These are phyloP conservation scores for Jaenimonas drosophilae DNA, from an alignment of 208 protist species.

Conservation along the genomic window DNA sequence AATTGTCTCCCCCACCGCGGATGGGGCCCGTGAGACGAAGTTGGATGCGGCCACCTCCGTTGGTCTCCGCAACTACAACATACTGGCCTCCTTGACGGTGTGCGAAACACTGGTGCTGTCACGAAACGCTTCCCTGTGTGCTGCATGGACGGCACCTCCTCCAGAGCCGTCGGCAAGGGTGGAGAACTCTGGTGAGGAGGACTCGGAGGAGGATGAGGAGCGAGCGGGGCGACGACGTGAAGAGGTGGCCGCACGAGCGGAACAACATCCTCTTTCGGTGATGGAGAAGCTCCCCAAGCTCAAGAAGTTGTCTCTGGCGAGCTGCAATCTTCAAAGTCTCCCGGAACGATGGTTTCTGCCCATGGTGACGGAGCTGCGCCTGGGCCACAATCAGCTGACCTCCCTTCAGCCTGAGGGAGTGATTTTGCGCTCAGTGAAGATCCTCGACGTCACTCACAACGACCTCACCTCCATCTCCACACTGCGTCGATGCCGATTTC, in stretches of 20 bases:
- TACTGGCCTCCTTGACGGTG: conserved; percentile 20
- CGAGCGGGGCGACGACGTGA: background rate
- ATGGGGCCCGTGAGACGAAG: background rate
- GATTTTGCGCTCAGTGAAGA: conserved; percentile 71
- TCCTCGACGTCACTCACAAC: conserved; percentile 79
- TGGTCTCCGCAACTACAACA: conserved; percentile 44
- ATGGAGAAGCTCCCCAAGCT: conserved; percentile 51
- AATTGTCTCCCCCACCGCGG: conserved; percentile 23
- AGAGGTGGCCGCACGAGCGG: conserved; percentile 4
- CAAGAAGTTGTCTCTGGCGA: conserved; percentile 75
- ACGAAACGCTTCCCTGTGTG: conserved; percentile 44
- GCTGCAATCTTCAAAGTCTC: conserved; percentile 45
- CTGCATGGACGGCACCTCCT: conserved; percentile 8
- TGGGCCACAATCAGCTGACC: conserved; percentile 52
- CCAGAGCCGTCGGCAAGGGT: conserved; percentile 2
- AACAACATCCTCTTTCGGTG: conserved; percentile 62
- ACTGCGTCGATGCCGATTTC: conserved; percentile 66
- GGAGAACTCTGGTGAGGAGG: conserved; percentile 1
- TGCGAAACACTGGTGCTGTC: conserved; percentile 76
- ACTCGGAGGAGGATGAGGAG: background rate
- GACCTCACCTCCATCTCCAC: conserved; percentile 27
- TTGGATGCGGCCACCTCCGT: conserved; percentile 2
- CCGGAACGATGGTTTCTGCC: conserved; percentile 73
- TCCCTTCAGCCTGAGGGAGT: conserved; percentile 72
- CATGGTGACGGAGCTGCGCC: conserved; percentile 63